Percentiles rank a stretch among this genome's conserved stretches.
phyloP scores from a whole-genome alignment of 2,329 filamentous ascomycete genomes.

The Botrytis deweyae region DNA sequence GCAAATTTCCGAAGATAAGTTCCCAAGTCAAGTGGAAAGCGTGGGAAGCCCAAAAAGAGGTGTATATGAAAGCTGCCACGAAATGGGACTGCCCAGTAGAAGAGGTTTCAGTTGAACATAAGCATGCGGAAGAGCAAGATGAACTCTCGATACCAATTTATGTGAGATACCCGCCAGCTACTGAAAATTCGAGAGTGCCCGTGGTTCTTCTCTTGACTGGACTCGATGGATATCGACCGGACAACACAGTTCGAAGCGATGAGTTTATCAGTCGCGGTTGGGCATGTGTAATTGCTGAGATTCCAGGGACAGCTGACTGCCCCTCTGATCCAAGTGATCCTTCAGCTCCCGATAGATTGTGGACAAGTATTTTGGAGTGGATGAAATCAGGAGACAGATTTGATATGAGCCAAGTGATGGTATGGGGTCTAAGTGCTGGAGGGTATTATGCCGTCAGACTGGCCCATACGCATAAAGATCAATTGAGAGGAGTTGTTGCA shows the following conservation, averaged over 20 bases:
- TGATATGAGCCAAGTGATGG: conserved; percentile 56
- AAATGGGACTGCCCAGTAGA: conserved; percentile 57
- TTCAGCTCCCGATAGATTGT: conserved; percentile 58
- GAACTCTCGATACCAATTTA: conserved; percentile 61
- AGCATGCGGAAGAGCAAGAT: conserved; percentile 41
- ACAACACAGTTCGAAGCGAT: conserved; percentile 60
- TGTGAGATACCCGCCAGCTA: conserved; percentile 56
- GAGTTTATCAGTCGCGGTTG: conserved; percentile 64
- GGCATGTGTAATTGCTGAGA: conserved; percentile 62
- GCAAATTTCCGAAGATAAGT: conserved; percentile 42
- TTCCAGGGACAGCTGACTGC: conserved; percentile 66
- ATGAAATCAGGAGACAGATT: conserved; percentile 52
- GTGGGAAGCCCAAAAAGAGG: conserved; percentile 64
- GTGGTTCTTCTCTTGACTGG: conserved; percentile 59
- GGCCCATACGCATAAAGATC: conserved; percentile 63
- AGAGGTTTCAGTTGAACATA: conserved; percentile 63
- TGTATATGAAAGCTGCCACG: conserved; percentile 57
- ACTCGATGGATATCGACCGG: conserved; percentile 61
- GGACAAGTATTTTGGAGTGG: conserved; percentile 62
- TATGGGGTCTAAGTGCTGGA: conserved; percentile 65
- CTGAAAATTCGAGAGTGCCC: conserved; percentile 43
- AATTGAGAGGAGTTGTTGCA: conserved; percentile 56
- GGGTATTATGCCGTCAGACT: conserved; percentile 67
- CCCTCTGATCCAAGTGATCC: conserved; percentile 63
- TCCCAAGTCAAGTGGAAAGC: conserved; percentile 56